These are phyloP conservation scores for Botryotinia convoluta DNA, from an alignment of 2,329 filamentous ascomycete genomes.

Conservation along the genomic window DNA sequence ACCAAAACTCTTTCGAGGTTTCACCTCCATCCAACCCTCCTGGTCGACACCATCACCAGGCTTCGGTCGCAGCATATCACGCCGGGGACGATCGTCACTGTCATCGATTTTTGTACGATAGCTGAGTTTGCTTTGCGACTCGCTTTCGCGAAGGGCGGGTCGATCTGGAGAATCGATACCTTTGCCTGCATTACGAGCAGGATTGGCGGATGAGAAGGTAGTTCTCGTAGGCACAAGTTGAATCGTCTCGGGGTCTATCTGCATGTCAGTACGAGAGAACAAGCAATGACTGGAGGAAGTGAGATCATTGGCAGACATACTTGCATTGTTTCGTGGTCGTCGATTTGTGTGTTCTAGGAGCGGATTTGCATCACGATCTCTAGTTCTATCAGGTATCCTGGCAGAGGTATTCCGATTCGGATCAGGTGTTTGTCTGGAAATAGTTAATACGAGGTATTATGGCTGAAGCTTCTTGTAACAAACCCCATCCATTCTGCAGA, in stretches of 20 bases:
- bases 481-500: conserved; percentile 97
- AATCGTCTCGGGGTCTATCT: conserved; percentile 70
- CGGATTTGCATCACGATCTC: conserved; percentile 34
- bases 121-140: conserved; percentile 58
- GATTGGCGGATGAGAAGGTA: conserved; percentile 74
- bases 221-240: conserved; percentile 82
- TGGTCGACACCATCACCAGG: conserved; percentile 58
- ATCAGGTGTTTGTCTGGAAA: conserved; percentile 34
- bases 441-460: conserved; percentile 26
- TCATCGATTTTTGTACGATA: conserved; percentile 55
- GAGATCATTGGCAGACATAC: conserved; percentile 44
- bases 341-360: conserved; percentile 43
- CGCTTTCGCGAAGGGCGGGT: conserved; percentile 49
- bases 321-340: conserved; percentile 51
- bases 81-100: conserved; percentile 49
- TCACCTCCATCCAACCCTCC: conserved; percentile 73
- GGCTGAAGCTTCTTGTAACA: conserved; percentile 21
- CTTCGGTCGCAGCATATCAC: conserved; percentile 48
- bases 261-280: conserved; percentile 25
- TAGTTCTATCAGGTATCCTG: conserved; percentile 50
- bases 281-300: conserved; percentile 21
- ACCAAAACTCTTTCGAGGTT: conserved; percentile 71
- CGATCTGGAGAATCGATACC: conserved; percentile 45
- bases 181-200: conserved; percentile 45
- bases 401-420: conserved; percentile 33